Evolutionary conservation across 495 filamentous ascomycete genomes (phyloP), one percentile per base, ranked within the genome.

Genomic region (Penicillium canescens): DNA sequence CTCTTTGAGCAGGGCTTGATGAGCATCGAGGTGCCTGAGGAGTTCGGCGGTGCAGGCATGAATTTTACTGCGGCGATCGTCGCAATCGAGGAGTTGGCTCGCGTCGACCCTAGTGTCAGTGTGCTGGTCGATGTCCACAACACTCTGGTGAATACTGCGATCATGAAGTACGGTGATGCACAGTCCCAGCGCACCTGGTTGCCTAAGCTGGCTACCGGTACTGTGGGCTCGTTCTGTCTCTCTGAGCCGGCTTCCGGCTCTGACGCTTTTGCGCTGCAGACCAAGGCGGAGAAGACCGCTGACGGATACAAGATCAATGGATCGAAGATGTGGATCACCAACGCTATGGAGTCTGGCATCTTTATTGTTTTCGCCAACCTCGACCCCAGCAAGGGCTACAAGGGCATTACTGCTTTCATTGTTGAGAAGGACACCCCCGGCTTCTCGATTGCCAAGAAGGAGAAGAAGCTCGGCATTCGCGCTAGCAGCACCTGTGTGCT

Each of bases 271-370:
- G 95, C 95, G 0, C 83, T 99, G 46, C 85, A 89, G 54, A 97
- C 94, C 46, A 88, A 88, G 68, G 94, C 94, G 23, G 78, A 80
- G 59, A 86, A 86, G 70, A 88, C 84, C 23, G 80, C 86, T 34
- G 82, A 86, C 56, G 90, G 92, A 14, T 98, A 90, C 73, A 87
- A 81, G 70, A 86, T 99, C 67, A 89, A 84, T 48, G 94, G 94
- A 44, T 84, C 82, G 66, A 99, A 99, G 81, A 98, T 97, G 93
- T 99, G 94, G 94, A 99, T 99, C 71, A 97, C 94, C 54, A 99
- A 98, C 75, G 83, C 87, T 46, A 86, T 91, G 76, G 95, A 99
- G 76, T 86, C 93, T 3, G 88, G 85, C 39, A 87, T 98, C 74
- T 99, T 96, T 78, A 92, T 99, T 65, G 94, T 98, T 26, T 99